Conservation (phyloP, 2,329 filamentous ascomycete species). For the Apiospora saccharicola region DNA sequence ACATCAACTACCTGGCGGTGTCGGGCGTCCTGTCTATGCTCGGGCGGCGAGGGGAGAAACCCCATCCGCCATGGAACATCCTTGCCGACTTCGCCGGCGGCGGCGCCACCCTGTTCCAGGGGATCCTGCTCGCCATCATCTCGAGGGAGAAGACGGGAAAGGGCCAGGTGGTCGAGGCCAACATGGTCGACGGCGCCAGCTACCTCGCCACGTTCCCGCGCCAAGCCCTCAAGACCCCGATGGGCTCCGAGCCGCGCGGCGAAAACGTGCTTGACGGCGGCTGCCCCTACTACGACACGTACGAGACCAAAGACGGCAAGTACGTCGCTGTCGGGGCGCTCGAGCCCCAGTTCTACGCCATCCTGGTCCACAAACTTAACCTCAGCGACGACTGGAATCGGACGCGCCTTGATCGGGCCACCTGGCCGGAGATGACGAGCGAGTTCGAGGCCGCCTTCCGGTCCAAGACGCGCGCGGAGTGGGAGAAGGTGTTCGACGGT, state of each 20-base stretch:
- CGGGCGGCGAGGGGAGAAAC: conserved; percentile 72
- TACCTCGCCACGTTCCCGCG: conserved; percentile 83
- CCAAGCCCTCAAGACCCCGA: conserved; percentile 66
- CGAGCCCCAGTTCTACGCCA: conserved; percentile 84
- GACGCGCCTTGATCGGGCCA: conserved; percentile 63
- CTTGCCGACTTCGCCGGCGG: conserved; percentile 92
- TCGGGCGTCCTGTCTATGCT: conserved; percentile 81
- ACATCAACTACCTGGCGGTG: conserved; percentile 96
- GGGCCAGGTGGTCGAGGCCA: conserved; percentile 94
- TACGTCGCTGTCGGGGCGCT: conserved; percentile 89
- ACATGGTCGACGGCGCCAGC: conserved; percentile 91
- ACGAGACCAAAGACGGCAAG: conserved; percentile 79
- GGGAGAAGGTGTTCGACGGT: conserved; percentile 87
- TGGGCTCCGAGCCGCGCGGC: conserved; percentile 72
- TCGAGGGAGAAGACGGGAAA: conserved; percentile 67
- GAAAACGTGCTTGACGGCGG: conserved; percentile 84
- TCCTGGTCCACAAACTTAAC: conserved; percentile 71
- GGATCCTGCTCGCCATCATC: conserved; percentile 81
- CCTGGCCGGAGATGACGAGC: conserved; percentile 72
- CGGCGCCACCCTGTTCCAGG: conserved; percentile 81
- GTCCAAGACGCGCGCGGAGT: conserved; percentile 74
- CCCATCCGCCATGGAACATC: conserved; percentile 83
- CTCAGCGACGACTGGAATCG: conserved; percentile 61
- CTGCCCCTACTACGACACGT: conserved; percentile 88
- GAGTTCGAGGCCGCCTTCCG: conserved; percentile 72